A percentile compares a stretch with the other conserved stretches of the same genome.
These are phyloP conservation scores for Medicago lupulina DNA, from an alignment of 306 rosid genomes.

Conservation along the genomic window DNA sequence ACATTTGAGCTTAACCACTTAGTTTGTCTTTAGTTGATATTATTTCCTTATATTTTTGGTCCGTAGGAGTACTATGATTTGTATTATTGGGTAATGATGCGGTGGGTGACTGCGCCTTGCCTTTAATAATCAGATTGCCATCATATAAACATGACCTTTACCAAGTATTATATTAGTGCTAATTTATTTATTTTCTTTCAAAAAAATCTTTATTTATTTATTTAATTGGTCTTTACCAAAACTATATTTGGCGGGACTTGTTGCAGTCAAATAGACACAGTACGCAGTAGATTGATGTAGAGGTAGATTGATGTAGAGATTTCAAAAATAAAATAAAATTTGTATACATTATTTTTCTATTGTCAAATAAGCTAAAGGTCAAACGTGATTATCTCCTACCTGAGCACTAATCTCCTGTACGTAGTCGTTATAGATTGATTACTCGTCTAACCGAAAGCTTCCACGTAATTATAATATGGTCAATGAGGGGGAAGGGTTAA, in stretches of 20 bases:
- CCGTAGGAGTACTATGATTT: not conserved
- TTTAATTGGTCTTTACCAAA: conserved; percentile 14
- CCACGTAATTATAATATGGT: not conserved
- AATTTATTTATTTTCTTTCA: too few relatives aligned
- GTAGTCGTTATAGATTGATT: conserved; percentile 2
- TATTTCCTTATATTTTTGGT: too few relatives aligned
- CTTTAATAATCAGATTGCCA: conserved; percentile 11
- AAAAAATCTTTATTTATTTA: not conserved
- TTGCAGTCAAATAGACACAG: not conserved
- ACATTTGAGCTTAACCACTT: too few relatives aligned
- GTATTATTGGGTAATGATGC: conserved; percentile 33
- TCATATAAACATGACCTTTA: not conserved
- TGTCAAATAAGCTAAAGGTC: not conserved
- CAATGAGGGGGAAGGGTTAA: conserved; percentile 25
- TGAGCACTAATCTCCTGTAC: not conserved
- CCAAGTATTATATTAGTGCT: not conserved
- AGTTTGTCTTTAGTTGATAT: too few relatives aligned
- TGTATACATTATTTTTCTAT: not conserved
- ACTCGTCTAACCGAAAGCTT: conserved; percentile 2
- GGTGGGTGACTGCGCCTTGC: conserved; percentile 10
- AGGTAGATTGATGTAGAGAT: not conserved
- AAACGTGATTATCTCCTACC: not conserved
- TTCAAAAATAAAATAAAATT: not conserved
- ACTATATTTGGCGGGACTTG: conserved; percentile 13
- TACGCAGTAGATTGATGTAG: not conserved